Evolutionary conservation across 768 basidiomycete species (phyloP).

Genomic region (Tulasnella sp.): DNA sequence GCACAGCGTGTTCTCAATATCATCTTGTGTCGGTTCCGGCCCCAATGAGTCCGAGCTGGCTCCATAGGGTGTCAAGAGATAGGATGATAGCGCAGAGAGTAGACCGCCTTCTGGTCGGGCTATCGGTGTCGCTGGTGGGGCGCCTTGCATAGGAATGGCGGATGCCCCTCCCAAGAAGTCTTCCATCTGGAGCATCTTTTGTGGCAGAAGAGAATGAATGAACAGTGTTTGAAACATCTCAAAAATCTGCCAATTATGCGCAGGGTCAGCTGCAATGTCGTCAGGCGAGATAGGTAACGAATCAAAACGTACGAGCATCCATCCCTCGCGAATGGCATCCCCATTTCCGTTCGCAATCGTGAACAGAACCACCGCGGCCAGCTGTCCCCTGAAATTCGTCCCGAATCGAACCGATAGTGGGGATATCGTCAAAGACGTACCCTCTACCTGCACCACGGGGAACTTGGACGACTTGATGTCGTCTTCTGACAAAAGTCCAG

Average conservation of each 20-base stretch:
- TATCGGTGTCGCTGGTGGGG: constrained; percentile 45
- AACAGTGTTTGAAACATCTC: constrained; percentile 98
- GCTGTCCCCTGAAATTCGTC: constrained; percentile 86
- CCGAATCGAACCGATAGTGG: constrained; percentile 89
- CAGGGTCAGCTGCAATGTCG: background rate
- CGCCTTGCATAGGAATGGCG: constrained; percentile 79
- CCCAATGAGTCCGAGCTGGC: constrained; percentile 54
- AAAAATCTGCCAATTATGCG: constrained; percentile 53
- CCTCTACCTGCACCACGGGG: constrained; percentile 82
- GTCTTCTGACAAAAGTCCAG: constrained; percentile 56
- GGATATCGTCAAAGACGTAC: constrained; percentile 81
- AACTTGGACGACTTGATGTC: constrained; percentile 72
- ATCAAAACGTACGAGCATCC: constrained; percentile 60
- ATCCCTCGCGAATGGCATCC: constrained; percentile 85
- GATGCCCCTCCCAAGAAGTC: constrained; percentile 94
- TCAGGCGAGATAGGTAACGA: background rate
- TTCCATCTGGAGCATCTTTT: constrained; percentile 90
- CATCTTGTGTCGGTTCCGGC: constrained; percentile 78
- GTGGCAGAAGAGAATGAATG: constrained; percentile 82
- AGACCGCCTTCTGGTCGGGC: constrained; percentile 70
- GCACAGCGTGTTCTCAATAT: constrained; percentile 88
- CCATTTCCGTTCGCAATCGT: constrained; percentile 96
- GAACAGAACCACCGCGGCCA: constrained; percentile 94
- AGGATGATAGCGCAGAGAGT: constrained; percentile 86
- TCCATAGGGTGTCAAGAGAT: constrained; percentile 90